Evolutionary conservation across 306 rosid species (phyloP), one percentile per base, ranked within the genome.

Genomic region (Prosopis cineraria): DNA sequence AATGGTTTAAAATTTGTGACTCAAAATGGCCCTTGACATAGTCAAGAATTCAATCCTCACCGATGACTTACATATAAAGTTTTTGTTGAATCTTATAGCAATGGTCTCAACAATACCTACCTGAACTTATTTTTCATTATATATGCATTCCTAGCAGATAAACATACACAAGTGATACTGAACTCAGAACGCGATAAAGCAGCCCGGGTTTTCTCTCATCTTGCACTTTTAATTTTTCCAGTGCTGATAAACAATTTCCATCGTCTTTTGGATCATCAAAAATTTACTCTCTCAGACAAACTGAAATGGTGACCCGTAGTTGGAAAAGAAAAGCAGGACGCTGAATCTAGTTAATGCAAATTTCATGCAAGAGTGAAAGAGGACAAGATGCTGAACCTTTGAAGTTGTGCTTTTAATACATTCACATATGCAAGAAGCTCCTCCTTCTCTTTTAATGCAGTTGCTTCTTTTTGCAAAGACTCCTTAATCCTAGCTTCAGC

Each of bases 361-460:
- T 69, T 41, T 52, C 48, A 70, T 43, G 36, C 19, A 12, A 27
- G 16, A 19, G 65, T n/a, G 12, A 65, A 80, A 71, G 68, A 68
- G 76, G 76, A 82, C 44, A 80, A 80, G 81, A 83, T 69, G 71
- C 68, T 65, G 31, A 73, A 96, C 99, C 99, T 96, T 84, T 93
- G 92, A 84, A 96, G 89, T 80, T 96, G 97, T 79, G 91, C 90
- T 90, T 89, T 88, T 80, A 96, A 80, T 74, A 88, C 82, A 78
- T 96, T 91, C 70, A 96, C 91, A 72, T 90, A 90, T 44, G 89
- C 94, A 19, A 93, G 83, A 83, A 96, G 99, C 74, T 91, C 97
- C 84, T 93, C 89, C 75, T 91, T 93, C 84, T 93, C 96, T 76
- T 91, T 89, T 81, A 80, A 58, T 31, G 97, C 94, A 12, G 85